Evolutionary conservation across 495 filamentous ascomycete species (phyloP), one percentile per base, ranked within the genome.

Genomic region (Hyaloscypha bicolor): DNA sequence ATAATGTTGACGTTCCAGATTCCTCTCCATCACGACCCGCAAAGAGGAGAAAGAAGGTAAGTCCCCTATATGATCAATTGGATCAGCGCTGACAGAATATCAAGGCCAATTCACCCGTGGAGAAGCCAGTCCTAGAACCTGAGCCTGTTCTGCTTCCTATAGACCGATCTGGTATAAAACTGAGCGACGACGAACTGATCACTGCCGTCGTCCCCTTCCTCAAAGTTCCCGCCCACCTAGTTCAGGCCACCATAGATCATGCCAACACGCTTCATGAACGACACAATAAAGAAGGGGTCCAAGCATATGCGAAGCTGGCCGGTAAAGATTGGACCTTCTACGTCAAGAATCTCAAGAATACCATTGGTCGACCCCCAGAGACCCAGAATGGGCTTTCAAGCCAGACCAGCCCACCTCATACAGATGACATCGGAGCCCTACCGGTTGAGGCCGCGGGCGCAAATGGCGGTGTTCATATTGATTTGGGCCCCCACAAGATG

Each of bases 281-380:
- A 60, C 87, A 91, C 68, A 88, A 89, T 62, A 82, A 81, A 48
- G 85, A 90, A 63, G 90, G 88, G 32, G 89, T 93, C 70, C 87
- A 90, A 72, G 95, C 96, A 22, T 99, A 94, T 76, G 95, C 95
- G 19, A 97, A 97, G 78, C 90, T 99, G 67, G 88, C 93, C 45
- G 95, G 93, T 39, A 85, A 87, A 63, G 90, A 93, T 72, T 99
- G 95, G 95, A 97, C 94, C 11, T 99, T 92, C 78, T 97, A 93
- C 76, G 88, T 98, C 69, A 91, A 90, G 69, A 87, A 87, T 32
- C 83, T 93, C 56, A 83, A 85, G 62, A 86, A 96, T 74, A 90
- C 90, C 65, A 96, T 99, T 70, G 95, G 95, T 14, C 88, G 94
- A 67, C 88, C 89, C 35, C 87, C 90, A 25, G 91, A 94, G 67